phyloP scores from a whole-genome alignment of 176 grass and related monocot species.

The Calamus simplicifolius region DNA sequence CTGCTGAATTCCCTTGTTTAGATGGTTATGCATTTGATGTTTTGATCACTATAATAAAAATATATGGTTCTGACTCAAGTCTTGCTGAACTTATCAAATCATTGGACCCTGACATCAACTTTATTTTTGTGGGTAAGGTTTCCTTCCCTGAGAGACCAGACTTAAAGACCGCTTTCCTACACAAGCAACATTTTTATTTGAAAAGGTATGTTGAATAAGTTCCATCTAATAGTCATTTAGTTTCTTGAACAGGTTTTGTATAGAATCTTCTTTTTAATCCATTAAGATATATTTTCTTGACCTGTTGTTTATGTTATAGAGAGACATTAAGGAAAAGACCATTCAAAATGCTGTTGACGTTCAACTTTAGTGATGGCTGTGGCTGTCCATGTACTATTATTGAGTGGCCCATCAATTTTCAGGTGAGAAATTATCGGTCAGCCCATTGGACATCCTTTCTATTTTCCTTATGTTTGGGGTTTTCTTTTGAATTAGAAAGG shows the following conservation, averaged over 20 bases:
- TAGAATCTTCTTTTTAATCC: conserved; percentile 11
- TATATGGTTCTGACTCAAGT: too few species aligned
- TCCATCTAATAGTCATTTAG: too few species aligned
- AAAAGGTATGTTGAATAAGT: conserved; percentile 39
- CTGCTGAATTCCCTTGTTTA: too few species aligned
- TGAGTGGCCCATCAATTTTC: conserved; percentile 77
- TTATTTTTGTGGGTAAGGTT: conserved; percentile 25
- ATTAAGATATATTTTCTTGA: conserved; percentile 11
- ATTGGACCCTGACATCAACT: too few species aligned
- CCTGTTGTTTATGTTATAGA: conserved; percentile 37
- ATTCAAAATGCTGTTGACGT: conserved; percentile 69
- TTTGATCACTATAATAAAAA: too few species aligned
- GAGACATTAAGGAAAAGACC: conserved; percentile 60
- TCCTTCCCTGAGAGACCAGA: conserved; percentile 82
- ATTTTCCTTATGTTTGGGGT: too few species aligned
- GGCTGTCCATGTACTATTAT: conserved; percentile 49
- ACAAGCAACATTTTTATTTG: conserved; percentile 80
- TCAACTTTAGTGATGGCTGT: conserved; percentile 84
- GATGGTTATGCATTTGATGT: too few species aligned
- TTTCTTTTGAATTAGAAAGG: too few species aligned
- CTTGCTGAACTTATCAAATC: too few species aligned
- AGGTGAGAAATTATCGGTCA: conserved; percentile 28
- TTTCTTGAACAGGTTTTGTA: not conserved
- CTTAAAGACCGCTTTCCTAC: conserved; percentile 62
- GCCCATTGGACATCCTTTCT: not conserved